Conservation (phyloP, 2,329 filamentous ascomycete genomes). For the Aureobasidium melanogenum region DNA sequence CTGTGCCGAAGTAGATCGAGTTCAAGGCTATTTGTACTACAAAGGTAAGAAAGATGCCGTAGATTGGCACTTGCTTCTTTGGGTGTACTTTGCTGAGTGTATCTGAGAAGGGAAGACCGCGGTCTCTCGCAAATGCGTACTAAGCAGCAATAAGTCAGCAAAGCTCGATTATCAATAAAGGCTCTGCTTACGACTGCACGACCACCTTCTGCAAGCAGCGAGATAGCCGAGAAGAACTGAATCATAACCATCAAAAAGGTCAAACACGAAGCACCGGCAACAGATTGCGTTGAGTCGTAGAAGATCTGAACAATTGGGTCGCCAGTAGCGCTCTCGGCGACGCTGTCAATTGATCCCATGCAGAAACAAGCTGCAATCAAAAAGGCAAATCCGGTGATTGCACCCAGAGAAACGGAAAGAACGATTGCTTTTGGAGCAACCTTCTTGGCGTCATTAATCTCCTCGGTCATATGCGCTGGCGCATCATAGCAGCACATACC, state of each 20-base stretch:
- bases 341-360: slow-evolving; percentile 41
- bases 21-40: slow-evolving; percentile 15
- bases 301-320: slow-evolving; percentile 47
- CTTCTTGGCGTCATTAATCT: slow-evolving; percentile 43
- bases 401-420: slow-evolving; percentile 36
- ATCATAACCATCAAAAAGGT: slow-evolving; percentile 42
- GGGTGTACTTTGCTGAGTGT: slow-evolving; percentile 29
- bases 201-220: slow-evolving; percentile 40
- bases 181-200: slow-evolving; percentile 26
- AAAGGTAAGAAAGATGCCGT: slow-evolving; percentile 14
- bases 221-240: slow-evolving; percentile 36
- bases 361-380: slow-evolving; percentile 43
- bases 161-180: fast-evolving
- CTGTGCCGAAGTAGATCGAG: slow-evolving; percentile 19
- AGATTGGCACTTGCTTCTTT: slow-evolving; percentile 12
- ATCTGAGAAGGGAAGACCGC: slow-evolving; percentile 45
- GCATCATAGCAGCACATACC: slow-evolving; percentile 42
- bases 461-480: slow-evolving; percentile 48
- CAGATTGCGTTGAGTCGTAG: slow-evolving; percentile 39
- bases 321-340: slow-evolving; percentile 38
- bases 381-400: slow-evolving; percentile 40
- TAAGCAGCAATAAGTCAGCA: neutral
- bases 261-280: slow-evolving; percentile 37
- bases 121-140: slow-evolving; percentile 43
- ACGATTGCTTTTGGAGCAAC: slow-evolving; percentile 43